These are phyloP conservation scores for Epichloe bromicola DNA, from an alignment of 2,329 filamentous ascomycete genomes.

Conservation along the genomic window DNA sequence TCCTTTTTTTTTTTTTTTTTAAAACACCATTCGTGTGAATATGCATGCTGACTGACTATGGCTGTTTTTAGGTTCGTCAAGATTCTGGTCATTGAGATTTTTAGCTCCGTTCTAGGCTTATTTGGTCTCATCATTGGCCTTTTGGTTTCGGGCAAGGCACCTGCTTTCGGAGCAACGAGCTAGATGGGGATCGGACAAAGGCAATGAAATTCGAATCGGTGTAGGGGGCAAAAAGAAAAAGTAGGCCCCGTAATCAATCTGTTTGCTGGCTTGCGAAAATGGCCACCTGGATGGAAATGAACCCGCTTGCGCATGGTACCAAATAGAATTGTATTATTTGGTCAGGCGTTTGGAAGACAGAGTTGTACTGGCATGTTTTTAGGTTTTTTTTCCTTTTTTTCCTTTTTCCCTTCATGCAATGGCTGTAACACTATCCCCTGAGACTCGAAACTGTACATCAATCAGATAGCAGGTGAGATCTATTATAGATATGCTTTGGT, in stretches of 20 bases:
- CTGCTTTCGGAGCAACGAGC: constrained; percentile 13
- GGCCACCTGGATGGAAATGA: background rate
- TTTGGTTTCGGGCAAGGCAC: constrained; percentile 71
- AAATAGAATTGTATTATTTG: constrained; percentile 19
- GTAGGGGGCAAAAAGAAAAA: too few relatives aligned
- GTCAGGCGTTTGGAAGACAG: constrained; percentile 28
- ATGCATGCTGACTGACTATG: constrained; percentile 11
- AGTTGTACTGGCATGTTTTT: constrained; percentile 15
- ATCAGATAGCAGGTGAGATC: constrained; percentile 15
- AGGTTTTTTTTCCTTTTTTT: background rate
- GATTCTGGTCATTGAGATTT: constrained; percentile 98
- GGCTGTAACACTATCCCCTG: constrained; percentile 22
- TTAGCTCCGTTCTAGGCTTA: constrained; percentile 91
- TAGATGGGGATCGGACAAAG: background rate
- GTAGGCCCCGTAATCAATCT: background rate
- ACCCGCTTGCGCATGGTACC: constrained; percentile 19
- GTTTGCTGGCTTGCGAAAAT: background rate
- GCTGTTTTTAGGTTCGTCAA: constrained; percentile 67
- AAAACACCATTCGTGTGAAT: background rate
- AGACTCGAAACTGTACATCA: constrained; percentile 20
- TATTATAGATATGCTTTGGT: constrained; percentile 7
- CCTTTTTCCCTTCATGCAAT: constrained; percentile 6
- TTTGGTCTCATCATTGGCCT: constrained; percentile 95
- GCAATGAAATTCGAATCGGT: background rate
- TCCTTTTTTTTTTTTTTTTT: background rate